phyloP scores from a whole-genome alignment of 768 basidiomycete species.

The Leccinum longicurvipes region DNA sequence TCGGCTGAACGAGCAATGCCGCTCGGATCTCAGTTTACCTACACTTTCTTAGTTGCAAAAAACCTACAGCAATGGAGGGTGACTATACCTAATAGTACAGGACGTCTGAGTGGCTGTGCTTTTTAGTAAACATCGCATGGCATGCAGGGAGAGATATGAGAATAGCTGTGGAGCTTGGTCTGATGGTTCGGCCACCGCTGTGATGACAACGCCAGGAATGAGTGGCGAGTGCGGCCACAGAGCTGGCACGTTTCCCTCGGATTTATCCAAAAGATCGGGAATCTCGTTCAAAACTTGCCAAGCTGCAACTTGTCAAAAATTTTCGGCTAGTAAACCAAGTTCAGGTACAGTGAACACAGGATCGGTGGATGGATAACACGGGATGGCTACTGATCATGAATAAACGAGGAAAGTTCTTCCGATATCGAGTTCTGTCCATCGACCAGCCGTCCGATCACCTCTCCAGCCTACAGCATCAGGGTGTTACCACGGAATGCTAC shows the following conservation, averaged over 20 bases:
- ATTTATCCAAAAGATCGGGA: too few species aligned
- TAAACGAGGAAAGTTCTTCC: slow-evolving; percentile 19
- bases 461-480: slow-evolving; percentile 16
- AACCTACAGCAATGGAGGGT: background rate
- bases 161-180: background rate
- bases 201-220: background rate
- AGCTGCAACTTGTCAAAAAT: background rate
- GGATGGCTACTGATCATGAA: slow-evolving; percentile 19
- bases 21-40: background rate
- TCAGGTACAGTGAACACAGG: slow-evolving; percentile 4
- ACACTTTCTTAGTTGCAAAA: background rate
- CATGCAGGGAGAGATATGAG: too few species aligned
- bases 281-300: background rate
- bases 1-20: background rate
- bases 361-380: background rate
- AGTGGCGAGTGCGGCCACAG: background rate
- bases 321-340: background rate
- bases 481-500: background rate
- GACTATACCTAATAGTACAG: background rate
- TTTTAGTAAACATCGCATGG: background rate
- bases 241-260: background rate
- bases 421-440: slow-evolving; percentile 25
- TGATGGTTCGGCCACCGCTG: background rate
- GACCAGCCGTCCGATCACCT: slow-evolving; percentile 29
- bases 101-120: background rate